These are phyloP conservation scores for Rhododendron ovatum DNA, from an alignment of 148 eudicot genomes.

Conservation along the genomic window DNA sequence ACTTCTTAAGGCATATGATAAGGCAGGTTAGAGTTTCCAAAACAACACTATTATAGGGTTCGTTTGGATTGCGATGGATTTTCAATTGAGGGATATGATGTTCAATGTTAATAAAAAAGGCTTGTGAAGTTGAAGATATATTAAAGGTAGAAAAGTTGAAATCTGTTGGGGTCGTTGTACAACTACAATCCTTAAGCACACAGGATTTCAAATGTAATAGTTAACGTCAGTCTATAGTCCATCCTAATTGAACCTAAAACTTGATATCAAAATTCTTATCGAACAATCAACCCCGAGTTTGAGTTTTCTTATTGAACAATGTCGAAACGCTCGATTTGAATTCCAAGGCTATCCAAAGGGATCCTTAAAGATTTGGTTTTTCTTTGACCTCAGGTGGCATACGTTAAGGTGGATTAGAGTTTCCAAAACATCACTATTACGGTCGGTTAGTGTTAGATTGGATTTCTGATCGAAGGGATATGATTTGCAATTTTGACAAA, in stretches of 20 bases:
- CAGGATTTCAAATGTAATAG: neutral
- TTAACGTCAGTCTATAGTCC: neutral
- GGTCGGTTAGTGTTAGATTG: neutral
- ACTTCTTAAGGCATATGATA: slow-evolving; percentile 80
- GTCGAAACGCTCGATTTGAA: neutral
- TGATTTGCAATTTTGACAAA: neutral
- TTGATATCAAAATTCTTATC: neutral
- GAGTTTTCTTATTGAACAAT: neutral
- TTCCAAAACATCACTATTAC: neutral
- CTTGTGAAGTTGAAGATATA: neutral
- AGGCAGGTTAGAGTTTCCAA: slow-evolving; percentile 22
- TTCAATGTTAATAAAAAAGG: neutral
- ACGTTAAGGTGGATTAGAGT: neutral
- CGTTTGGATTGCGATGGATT: neutral
- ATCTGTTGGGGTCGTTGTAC: neutral
- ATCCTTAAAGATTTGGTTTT: neutral
- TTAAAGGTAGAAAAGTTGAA: neutral
- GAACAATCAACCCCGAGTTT: neutral
- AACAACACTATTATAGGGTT: neutral
- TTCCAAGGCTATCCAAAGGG: neutral
- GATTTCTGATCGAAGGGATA: neutral
- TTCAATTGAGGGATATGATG: neutral
- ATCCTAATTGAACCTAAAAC: neutral
- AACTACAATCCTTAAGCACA: neutral
- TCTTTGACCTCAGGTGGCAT: neutral